A percentile compares a stretch with the other conserved stretches of the same genome.
phyloP scores from a whole-genome alignment of 2,329 filamentous ascomycete species.

The Cercospora canescens region DNA sequence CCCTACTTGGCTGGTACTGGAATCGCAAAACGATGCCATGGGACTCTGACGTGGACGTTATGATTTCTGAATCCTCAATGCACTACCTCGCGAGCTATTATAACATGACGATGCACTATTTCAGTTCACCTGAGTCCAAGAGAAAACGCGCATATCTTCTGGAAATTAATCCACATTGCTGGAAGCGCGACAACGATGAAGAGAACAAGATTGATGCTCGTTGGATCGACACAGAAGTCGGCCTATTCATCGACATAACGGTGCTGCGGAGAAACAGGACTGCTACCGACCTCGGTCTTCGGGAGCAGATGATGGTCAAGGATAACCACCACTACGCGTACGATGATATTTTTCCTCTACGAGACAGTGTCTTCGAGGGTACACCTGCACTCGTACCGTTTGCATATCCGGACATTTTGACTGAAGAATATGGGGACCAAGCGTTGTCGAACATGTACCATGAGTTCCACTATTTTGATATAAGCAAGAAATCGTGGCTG shows the following conservation, averaged over 20 bases:
- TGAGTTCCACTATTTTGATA: constrained; percentile 45
- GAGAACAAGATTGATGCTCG: constrained; percentile 61
- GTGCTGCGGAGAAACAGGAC: constrained; percentile 52
- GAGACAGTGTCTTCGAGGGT: constrained; percentile 56
- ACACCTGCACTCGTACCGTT: constrained; percentile 57
- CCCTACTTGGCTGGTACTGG: constrained; percentile 64
- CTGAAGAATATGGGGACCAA: constrained; percentile 56
- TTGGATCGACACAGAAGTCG: constrained; percentile 61
- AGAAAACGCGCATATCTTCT: constrained; percentile 48
- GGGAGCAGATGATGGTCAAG: constrained; percentile 55
- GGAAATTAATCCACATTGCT: constrained; percentile 61
- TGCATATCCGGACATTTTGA: constrained; percentile 55
- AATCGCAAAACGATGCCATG: constrained; percentile 61
- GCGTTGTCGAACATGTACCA: constrained; percentile 50
- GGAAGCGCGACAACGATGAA: constrained; percentile 46
- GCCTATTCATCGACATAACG: constrained; percentile 64
- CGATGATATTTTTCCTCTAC: constrained; percentile 58
- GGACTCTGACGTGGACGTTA: constrained; percentile 63
- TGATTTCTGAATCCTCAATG: constrained; percentile 57
- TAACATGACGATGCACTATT: constrained; percentile 61
- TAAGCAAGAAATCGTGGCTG: constrained; percentile 34
- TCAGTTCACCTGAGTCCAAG: constrained; percentile 28
- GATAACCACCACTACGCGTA: constrained; percentile 57
- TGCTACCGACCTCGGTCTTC: constrained; percentile 5
- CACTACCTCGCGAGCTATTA: constrained; percentile 59